Percentiles rank a stretch among this genome's conserved stretches.
Conservation (phyloP, 352 stramenopile genomes). For the Aphanomyces cochlioides region DNA sequence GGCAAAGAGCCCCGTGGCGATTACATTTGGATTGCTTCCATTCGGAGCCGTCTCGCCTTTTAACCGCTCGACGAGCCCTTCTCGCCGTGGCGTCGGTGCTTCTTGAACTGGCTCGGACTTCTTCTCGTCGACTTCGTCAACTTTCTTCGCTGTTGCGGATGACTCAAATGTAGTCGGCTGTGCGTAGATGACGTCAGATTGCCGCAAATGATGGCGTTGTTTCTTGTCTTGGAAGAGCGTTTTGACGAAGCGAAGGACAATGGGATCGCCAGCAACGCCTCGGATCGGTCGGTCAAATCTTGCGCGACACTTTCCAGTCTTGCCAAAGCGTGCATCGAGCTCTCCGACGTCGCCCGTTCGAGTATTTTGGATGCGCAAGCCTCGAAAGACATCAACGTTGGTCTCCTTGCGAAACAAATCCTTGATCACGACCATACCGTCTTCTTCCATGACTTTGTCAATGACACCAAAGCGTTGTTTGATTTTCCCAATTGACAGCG, state of each 20-base stretch:
- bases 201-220: conserved; percentile 41
- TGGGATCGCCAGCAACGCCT: conserved; percentile 35
- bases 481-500: conserved; percentile 51
- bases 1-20: conserved; percentile 55
- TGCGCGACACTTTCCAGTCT: conserved; percentile 72
- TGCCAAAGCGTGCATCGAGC: conserved; percentile 74
- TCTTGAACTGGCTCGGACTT: neutral
- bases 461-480: conserved; percentile 59
- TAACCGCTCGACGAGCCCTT: conserved; percentile 53
- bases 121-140: neutral
- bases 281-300: conserved; percentile 29
- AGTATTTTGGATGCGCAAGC: conserved; percentile 48
- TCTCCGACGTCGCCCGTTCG: conserved; percentile 38
- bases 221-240: conserved; percentile 41
- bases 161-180: no score
- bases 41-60: conserved; percentile 64
- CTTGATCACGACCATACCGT: conserved; percentile 44
- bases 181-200: conserved; percentile 42
- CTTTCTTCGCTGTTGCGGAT: neutral
- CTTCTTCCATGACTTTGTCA: conserved; percentile 44
- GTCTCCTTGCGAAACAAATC: conserved; percentile 79
- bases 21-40: conserved; percentile 58
- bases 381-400: conserved; percentile 60
- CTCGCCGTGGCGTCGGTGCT: neutral
- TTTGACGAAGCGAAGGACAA: conserved; percentile 66